phyloP scores from a whole-genome alignment of 805 yeast species.

The Ogataea ganodermae region DNA sequence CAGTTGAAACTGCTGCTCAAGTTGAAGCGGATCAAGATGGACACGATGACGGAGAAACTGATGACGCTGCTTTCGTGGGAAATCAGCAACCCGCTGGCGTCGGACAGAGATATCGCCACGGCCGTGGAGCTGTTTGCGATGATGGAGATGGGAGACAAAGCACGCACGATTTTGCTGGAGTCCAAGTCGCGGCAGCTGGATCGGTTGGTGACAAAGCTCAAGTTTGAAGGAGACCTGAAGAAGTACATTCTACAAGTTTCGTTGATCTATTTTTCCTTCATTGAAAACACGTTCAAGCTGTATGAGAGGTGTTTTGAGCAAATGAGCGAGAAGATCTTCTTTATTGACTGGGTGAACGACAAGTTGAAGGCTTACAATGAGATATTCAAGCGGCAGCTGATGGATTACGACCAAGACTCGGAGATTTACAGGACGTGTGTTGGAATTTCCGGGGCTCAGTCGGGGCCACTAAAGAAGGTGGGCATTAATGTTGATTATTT shows the following conservation, averaged over 20 bases:
- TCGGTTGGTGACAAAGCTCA: constrained; percentile 49
- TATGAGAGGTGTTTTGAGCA: constrained; percentile 51
- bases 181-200: constrained; percentile 49
- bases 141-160: constrained; percentile 48
- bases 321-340: constrained; percentile 27
- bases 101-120: constrained; percentile 20
- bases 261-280: constrained; percentile 59
- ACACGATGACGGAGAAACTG: constrained; percentile 24
- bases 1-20: constrained; percentile 18
- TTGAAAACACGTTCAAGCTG: constrained; percentile 57
- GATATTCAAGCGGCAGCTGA: constrained; percentile 64
- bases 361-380: constrained; percentile 62
- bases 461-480: constrained; percentile 57
- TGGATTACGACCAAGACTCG: constrained; percentile 58
- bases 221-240: constrained; percentile 55
- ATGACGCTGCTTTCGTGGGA: constrained; percentile 25
- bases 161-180: constrained; percentile 49
- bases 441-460: constrained; percentile 56
- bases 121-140: constrained; percentile 35
- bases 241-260: constrained; percentile 62
- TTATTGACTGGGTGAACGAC: constrained; percentile 77
- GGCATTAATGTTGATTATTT: constrained; percentile 78
- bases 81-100: constrained; percentile 22
- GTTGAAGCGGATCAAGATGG: constrained; percentile 28
- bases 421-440: constrained; percentile 57